A percentile compares a stretch with the other conserved stretches of the same genome.
Conservation (phyloP, 2,329 filamentous ascomycete species). For the Colletotrichum liaoningense region DNA sequence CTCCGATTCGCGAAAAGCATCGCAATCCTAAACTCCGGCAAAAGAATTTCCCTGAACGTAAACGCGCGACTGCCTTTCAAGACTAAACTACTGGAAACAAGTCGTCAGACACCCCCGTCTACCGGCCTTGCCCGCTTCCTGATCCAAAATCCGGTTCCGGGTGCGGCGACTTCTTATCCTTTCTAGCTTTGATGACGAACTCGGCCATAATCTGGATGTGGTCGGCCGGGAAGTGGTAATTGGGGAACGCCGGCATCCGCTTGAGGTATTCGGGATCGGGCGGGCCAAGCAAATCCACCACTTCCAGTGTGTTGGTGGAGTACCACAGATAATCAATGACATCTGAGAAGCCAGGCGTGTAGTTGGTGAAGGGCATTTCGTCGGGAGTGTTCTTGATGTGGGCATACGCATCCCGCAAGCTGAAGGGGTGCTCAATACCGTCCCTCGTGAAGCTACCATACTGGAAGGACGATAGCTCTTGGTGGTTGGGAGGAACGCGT, state of each 20-base stretch:
- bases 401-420: slow-evolving; percentile 88
- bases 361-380: slow-evolving; percentile 94
- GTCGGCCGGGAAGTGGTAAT: slow-evolving; percentile 94
- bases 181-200: slow-evolving; percentile 88
- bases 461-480: slow-evolving; percentile 81
- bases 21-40: slow-evolving; percentile 38
- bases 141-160: slow-evolving; percentile 72
- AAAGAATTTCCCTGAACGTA: slow-evolving; percentile 35
- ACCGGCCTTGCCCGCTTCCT: slow-evolving; percentile 38
- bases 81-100: slow-evolving; percentile 10
- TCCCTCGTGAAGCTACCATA: slow-evolving; percentile 95
- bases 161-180: slow-evolving; percentile 76
- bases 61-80: background rate
- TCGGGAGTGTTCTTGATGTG: slow-evolving; percentile 84
- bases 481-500: slow-evolving; percentile 80
- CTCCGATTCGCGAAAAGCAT: slow-evolving; percentile 35
- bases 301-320: slow-evolving; percentile 88
- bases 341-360: slow-evolving; percentile 91
- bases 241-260: slow-evolving; percentile 89
- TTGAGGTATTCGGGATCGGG: slow-evolving; percentile 88
- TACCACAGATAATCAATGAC: slow-evolving; percentile 99
- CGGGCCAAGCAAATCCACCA: slow-evolving; percentile 85
- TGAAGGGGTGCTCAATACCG: slow-evolving; percentile 95
- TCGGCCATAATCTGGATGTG: slow-evolving; percentile 91
- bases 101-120: slow-evolving; percentile 10